phyloP scores from a whole-genome alignment of 352 stramenopile genomes.

The Pythium vanterpoolii region DNA sequence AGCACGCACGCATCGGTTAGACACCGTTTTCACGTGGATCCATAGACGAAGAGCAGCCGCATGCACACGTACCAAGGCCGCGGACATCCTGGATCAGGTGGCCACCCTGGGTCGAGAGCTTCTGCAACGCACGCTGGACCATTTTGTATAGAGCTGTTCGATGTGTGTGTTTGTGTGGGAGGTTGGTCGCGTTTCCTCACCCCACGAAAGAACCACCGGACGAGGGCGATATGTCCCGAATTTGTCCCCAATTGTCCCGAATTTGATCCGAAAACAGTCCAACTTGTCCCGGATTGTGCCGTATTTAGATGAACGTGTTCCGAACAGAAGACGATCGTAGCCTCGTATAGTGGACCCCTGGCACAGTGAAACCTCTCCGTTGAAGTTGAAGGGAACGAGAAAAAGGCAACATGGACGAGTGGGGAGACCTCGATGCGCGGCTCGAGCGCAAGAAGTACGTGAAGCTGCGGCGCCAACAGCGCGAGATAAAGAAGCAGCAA shows the following conservation, averaged over 20 bases:
- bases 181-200: constrained; percentile 13
- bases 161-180: background rate
- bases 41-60: background rate
- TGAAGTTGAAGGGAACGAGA: constrained; percentile 2
- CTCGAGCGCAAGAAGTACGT: constrained; percentile 47
- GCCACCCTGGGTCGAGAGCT: constrained; percentile 37
- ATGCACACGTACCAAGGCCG: constrained; percentile 43
- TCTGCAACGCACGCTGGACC: constrained; percentile 33
- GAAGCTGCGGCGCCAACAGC: constrained; percentile 42
- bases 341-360: background rate
- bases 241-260: constrained; percentile 7
- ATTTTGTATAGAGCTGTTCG: constrained; percentile 15
- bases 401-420: constrained; percentile 30
- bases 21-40: background rate
- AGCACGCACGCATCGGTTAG: background rate
- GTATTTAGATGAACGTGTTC: background rate
- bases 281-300: background rate
- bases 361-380: too few species aligned
- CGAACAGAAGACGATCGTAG: background rate
- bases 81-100: constrained; percentile 54
- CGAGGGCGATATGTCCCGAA: constrained; percentile 13
- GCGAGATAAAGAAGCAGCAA: constrained; percentile 35
- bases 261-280: background rate
- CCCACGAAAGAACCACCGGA: constrained; percentile 23
- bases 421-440: constrained; percentile 40